phyloP scores from a whole-genome alignment of 2,329 filamentous ascomycete genomes.

The Pseudonectria buxi region DNA sequence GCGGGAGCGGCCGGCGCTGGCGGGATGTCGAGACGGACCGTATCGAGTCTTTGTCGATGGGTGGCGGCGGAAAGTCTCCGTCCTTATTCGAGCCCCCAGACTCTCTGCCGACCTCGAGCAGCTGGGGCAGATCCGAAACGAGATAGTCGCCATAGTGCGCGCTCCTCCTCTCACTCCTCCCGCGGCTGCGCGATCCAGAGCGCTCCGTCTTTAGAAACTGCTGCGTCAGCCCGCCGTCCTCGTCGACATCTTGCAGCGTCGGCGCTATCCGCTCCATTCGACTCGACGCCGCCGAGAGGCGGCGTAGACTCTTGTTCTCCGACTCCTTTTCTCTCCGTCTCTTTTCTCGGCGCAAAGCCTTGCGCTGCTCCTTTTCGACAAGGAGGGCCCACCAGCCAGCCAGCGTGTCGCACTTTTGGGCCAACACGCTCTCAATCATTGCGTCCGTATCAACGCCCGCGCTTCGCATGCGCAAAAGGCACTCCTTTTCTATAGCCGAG shows the following conservation, averaged over 20 bases:
- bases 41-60: constrained; percentile 71
- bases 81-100: constrained; percentile 38
- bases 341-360: constrained; percentile 69
- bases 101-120: constrained; percentile 55
- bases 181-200: constrained; percentile 57
- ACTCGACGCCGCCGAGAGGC: constrained; percentile 84
- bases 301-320: constrained; percentile 70
- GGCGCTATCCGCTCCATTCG: constrained; percentile 76
- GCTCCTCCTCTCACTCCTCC: constrained; percentile 70
- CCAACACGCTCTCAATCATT: constrained; percentile 87
- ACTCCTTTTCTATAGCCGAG: constrained; percentile 82
- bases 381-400: constrained; percentile 95
- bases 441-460: constrained; percentile 91
- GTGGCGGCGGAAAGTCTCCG: constrained; percentile 54
- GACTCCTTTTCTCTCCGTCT: constrained; percentile 80
- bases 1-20: constrained; percentile 67
- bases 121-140: constrained; percentile 67
- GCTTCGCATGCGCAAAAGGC: constrained; percentile 83
- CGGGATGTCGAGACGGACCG: constrained; percentile 72
- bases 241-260: constrained; percentile 69
- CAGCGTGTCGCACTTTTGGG: constrained; percentile 81
- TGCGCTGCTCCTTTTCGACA: constrained; percentile 89
- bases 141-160: constrained; percentile 56
- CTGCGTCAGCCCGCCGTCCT: constrained; percentile 56
- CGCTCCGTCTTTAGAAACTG: constrained; percentile 37